Evolutionary conservation across 2,329 filamentous ascomycete genomes (phyloP).

Genomic region (Aspergillus amoenus): DNA sequence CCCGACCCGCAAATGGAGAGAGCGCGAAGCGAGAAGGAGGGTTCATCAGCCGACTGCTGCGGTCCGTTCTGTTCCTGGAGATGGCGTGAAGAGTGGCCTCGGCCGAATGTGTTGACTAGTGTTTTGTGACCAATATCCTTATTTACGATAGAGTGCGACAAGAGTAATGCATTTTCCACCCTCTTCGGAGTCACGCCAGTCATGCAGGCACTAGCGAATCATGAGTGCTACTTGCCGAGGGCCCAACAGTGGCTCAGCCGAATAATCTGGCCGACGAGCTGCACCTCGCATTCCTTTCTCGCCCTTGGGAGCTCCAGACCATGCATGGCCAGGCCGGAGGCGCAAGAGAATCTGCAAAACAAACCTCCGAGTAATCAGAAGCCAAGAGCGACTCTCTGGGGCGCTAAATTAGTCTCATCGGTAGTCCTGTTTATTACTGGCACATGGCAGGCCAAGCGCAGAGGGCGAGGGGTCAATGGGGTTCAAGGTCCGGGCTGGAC

Average conservation of each 20-base stretch:
- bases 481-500: slow-evolving; percentile 1
- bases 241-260: background rate
- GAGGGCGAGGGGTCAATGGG: background rate
- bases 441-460: slow-evolving; percentile 8
- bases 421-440: slow-evolving; percentile 10
- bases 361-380: background rate
- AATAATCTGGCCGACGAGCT: slow-evolving; percentile 7
- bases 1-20: slow-evolving; percentile 2
- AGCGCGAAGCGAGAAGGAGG: slow-evolving; percentile 2
- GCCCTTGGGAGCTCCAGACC: slow-evolving; percentile 7
- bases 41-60: slow-evolving; percentile 9
- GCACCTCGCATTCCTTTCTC: background rate
- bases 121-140: slow-evolving; percentile 7
- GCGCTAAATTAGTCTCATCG: slow-evolving; percentile 12
- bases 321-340: slow-evolving; percentile 3
- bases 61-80: slow-evolving; percentile 9
- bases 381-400: background rate
- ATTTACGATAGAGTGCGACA: slow-evolving; percentile 9
- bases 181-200: background rate
- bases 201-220: slow-evolving; percentile 7
- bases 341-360: background rate
- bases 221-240: slow-evolving; percentile 5
- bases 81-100: background rate
- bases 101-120: background rate
- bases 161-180: background rate